A percentile compares a stretch with the other conserved stretches of the same genome.
phyloP scores from a whole-genome alignment of 108 stramenopile genomes.

The Aurantiochytrium sp. region DNA sequence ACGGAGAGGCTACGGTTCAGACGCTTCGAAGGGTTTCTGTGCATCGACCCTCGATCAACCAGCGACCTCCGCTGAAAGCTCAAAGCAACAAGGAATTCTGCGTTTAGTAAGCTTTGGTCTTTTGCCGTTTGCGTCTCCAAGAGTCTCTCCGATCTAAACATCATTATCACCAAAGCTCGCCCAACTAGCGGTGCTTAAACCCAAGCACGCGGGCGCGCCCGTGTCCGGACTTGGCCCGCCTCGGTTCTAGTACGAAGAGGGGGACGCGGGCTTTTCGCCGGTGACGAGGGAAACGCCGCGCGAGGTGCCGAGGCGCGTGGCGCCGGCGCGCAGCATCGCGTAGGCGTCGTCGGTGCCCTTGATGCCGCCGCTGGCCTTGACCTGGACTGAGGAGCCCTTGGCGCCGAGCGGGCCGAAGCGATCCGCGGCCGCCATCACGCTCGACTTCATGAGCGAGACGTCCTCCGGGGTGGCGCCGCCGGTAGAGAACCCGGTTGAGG shows the following conservation, averaged over 20 bases:
- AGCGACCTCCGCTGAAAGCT: too few species aligned
- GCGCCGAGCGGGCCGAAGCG: background rate
- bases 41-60: too few species aligned
- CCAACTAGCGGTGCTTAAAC: too few species aligned
- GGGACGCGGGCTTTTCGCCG: background rate
- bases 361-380: slow-evolving; percentile 44
- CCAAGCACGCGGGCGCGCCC: background rate
- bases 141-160: too few species aligned
- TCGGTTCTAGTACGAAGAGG: background rate
- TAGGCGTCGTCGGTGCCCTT: background rate
- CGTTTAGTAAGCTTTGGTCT: too few species aligned
- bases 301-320: slow-evolving; percentile 38
- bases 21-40: too few species aligned
- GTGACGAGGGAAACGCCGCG: background rate
- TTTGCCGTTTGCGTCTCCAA: too few species aligned
- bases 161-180: too few species aligned
- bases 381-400: background rate
- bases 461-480: slow-evolving; percentile 34
- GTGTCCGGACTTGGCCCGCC: background rate
- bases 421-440: background rate
- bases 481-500: slow-evolving; percentile 35
- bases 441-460: slow-evolving; percentile 11
- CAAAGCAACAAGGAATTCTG: too few species aligned
- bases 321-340: slow-evolving; percentile 37
- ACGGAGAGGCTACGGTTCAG: too few species aligned